phyloP scores from a whole-genome alignment of 2,329 filamentous ascomycete species.

The Alternaria sp. region DNA sequence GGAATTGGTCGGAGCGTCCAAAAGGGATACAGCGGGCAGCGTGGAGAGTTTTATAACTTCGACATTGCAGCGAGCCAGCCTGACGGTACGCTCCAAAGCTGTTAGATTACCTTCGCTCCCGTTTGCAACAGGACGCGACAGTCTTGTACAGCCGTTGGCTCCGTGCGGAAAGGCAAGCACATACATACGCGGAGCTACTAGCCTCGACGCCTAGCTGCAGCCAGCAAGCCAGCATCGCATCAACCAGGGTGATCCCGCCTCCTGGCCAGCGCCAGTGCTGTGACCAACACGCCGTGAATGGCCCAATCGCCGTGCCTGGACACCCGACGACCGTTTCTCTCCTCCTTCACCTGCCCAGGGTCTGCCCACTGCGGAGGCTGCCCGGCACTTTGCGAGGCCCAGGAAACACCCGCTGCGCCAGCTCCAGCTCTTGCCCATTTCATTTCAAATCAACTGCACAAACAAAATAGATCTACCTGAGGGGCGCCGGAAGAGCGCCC shows the following conservation, averaged over 20 bases:
- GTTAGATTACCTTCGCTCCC: constrained; percentile 53
- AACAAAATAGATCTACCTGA: constrained; percentile 5
- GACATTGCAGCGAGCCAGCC: constrained; percentile 46
- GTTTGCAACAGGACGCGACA: constrained; percentile 54
- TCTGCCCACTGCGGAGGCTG: constrained; percentile 2
- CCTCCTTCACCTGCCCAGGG: constrained; percentile 14
- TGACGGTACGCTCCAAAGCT: constrained; percentile 47
- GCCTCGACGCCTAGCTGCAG: constrained; percentile 37
- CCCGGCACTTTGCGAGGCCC: constrained; percentile 27
- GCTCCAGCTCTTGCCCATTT: constrained; percentile 14
- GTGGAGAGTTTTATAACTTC: constrained; percentile 50
- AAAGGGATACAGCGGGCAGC: constrained; percentile 43
- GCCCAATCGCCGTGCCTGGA: constrained; percentile 40
- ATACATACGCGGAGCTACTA: constrained; percentile 43
- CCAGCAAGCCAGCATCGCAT: constrained; percentile 22
- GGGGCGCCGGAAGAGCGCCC: constrained; percentile 30
- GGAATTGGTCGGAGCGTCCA: constrained; percentile 41
- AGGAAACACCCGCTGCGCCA: constrained; percentile 33
- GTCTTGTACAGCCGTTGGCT: constrained; percentile 51
- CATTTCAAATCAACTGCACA: constrained; percentile 30
- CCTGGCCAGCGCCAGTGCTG: constrained; percentile 29
- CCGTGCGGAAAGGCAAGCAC: constrained; percentile 50
- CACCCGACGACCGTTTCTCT: constrained; percentile 19
- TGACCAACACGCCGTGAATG: constrained; percentile 24
- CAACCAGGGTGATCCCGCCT: constrained; percentile 37